Evolutionary conservation across 768 basidiomycete genomes (phyloP), one percentile per base, ranked within the genome.

Genomic region (Leccinum variicolor): DNA sequence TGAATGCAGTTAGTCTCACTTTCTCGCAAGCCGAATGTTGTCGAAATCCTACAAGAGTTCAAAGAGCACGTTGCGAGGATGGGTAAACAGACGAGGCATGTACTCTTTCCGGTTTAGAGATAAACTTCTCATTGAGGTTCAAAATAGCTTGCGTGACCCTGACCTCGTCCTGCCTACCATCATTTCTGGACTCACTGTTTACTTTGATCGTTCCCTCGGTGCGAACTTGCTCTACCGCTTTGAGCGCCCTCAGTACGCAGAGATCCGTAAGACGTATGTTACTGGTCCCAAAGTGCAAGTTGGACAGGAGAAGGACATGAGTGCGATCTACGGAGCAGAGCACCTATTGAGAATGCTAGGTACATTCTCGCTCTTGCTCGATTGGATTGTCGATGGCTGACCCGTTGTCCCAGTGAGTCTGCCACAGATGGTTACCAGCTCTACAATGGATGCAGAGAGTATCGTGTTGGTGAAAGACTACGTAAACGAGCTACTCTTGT

Each of bases 181-280:
- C 55, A 77, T 92, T 45, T 84, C 90, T 2, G 96, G 96, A 1
- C 79, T 98, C 11, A 83, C 86, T 51, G 81, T 90, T 47, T 98
- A 99, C 76, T 99, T 99, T 68, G 93, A 99, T 72, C 89, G 92
- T 31, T 87, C 93, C 0, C 81, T 92, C 2, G 90, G 96, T 5
- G 84, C 89, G 56, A 94, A 92, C 72, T 81, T 99, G 26, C 80
- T 98, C 4, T 99, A 98, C 68, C 87, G 94, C 19, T 94, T 96
- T 63, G 96, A 99, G 72, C 84, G 96, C n/a, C 84, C 85, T 6
- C 95, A 98, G 71, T 98, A 96, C 61, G 86, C 88, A 6, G 85
- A 88, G 50, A 81, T 92, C 23, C 82, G 90, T 46, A 85, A 87
- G 65, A 73, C 74, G 60, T 91, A 86, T 62, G 83, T 86, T 60